Conservation (phyloP, 78 protist species). For the Dictyostelium brefeldianum region DNA sequence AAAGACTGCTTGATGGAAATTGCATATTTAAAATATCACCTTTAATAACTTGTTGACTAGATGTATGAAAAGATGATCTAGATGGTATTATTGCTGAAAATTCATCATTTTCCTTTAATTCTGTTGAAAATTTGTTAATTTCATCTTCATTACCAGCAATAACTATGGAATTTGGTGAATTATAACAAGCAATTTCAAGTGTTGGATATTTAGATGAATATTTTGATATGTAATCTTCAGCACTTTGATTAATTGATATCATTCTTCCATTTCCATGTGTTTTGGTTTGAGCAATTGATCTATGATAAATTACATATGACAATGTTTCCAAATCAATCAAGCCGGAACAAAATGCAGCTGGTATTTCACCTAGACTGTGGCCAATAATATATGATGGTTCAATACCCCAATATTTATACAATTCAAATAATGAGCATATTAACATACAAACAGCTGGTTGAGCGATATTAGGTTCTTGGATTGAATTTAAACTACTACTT, state of each 20-base stretch:
- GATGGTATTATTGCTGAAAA: slow-evolving; percentile 17
- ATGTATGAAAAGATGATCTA: slow-evolving; percentile 54
- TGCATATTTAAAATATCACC: neutral
- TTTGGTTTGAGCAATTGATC: neutral
- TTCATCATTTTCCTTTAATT: neutral
- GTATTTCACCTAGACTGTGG: slow-evolving; percentile 32
- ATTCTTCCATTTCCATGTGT: slow-evolving; percentile 36
- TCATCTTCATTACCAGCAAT: slow-evolving; percentile 4
- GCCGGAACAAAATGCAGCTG: slow-evolving; percentile 18
- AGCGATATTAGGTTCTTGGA: neutral
- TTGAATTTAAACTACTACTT: neutral
- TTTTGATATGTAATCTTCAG: neutral
- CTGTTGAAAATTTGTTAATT: neutral
- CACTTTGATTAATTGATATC: slow-evolving; percentile 1
- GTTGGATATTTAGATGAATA: neutral
- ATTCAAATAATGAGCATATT: neutral
- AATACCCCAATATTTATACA: slow-evolving; percentile 2
- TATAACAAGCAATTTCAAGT: neutral
- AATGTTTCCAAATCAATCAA: neutral
- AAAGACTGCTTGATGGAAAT: neutral
- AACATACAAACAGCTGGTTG: neutral
- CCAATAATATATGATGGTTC: neutral
- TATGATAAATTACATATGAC: neutral
- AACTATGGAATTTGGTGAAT: neutral
- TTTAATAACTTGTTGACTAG: slow-evolving; percentile 11